Evolutionary conservation across 345 rosid genomes (phyloP), one percentile per base, ranked within the genome.

Genomic region (Schrenkiella parvula): DNA sequence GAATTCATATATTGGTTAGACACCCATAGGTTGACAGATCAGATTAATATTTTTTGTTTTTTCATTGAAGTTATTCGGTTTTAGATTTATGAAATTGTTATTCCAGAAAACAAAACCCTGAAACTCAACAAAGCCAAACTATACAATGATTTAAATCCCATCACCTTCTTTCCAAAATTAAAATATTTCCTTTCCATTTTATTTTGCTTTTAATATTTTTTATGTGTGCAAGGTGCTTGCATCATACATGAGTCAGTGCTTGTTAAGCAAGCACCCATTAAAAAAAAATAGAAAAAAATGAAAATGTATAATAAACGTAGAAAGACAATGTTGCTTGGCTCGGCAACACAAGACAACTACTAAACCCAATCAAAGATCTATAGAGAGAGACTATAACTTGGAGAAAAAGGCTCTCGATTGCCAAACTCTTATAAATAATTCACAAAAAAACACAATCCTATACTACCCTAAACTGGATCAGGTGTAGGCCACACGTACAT

Each of bases 161-260:
- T 26, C 43, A 18, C 47, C 37, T 48, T 58, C 74, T 58, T 58
- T 21, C 28, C 34, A 31, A 15, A 47, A 66, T 59, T 70, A 51
- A 47, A 25, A 59, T 12, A 3, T 39, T 44, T 29, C 18, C 10
- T 31, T 51, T 17, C 3, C 9, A 38, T 19, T 53, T 17, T 17
- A 23, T 26, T 50, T 6, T 62, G 46, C 19, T 0, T 34, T 3
- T 43, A 4, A 31, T 63, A 39, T 54, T 53, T 13, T 41, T 41
- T 41, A 54, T 62, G 28, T 52, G 44, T 55, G 42, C 57, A 76
- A 75, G 59, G 42, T 77, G 87, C 83, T 87, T 85, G 87, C 97
- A 83, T 92, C 95, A 88, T 26, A 51, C 44, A 76, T 90, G 91
- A 88, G 85, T 62, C 71, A 59, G 86, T 84, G 96, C 91, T 90